Evolutionary conservation across 2,329 filamentous ascomycete species (phyloP).

Genomic region (Calycina marina): DNA sequence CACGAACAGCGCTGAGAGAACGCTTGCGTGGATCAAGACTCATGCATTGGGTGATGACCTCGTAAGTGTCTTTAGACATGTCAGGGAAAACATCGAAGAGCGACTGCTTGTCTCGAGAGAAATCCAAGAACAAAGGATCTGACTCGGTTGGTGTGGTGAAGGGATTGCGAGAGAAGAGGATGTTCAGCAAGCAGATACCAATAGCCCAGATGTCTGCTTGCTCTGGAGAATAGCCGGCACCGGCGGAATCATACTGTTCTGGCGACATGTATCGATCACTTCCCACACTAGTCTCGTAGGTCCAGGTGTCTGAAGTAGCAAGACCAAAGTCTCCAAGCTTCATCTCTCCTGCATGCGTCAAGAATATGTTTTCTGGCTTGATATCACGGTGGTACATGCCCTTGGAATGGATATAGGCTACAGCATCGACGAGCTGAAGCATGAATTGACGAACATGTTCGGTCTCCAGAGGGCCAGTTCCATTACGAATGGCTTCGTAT

Average conservation of each 20-base stretch:
- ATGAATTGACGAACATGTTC: constrained; percentile 97
- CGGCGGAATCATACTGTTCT: constrained; percentile 86
- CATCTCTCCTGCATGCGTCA: constrained; percentile 73
- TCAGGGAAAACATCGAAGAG: constrained; percentile 96
- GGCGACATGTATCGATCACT: constrained; percentile 99
- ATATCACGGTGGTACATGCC: constrained; percentile 95
- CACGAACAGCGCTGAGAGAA: constrained; percentile 62
- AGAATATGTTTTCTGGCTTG: constrained; percentile 98
- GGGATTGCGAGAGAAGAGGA: constrained; percentile 91
- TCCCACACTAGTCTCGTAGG: constrained; percentile 81
- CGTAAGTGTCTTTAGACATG: constrained; percentile 97
- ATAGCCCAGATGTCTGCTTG: constrained; percentile 96
- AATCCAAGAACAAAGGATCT: constrained; percentile 90
- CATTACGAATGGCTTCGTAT: constrained; percentile 89
- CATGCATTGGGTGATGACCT: constrained; percentile 83
- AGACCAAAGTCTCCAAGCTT: constrained; percentile 96
- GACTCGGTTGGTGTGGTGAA: constrained; percentile 81
- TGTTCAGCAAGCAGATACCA: constrained; percentile 90
- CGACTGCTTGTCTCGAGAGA: constrained; percentile 82
- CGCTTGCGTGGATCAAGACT: constrained; percentile 82
- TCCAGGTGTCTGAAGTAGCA: constrained; percentile 80
- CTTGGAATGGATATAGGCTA: constrained; percentile 80
- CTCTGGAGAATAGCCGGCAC: constrained; percentile 78
- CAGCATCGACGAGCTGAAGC: constrained; percentile 80
- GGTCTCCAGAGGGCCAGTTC: constrained; percentile 79